Base-by-base conservation (phyloP, 2,329 filamentous ascomycete species). In the Davidsoniella neocaledoniae region DNA sequence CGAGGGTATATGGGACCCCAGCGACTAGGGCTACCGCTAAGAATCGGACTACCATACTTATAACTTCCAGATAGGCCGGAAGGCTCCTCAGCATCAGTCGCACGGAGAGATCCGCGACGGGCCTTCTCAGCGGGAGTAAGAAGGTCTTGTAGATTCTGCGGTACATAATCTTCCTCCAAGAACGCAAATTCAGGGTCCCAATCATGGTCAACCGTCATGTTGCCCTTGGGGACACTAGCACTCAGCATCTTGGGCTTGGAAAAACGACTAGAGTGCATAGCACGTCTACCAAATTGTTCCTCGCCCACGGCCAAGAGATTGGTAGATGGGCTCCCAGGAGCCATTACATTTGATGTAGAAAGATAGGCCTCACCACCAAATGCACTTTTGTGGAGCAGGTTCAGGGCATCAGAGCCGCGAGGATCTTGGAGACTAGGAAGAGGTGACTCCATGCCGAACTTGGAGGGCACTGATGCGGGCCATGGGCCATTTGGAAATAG, bases 381-480 rank as follows among this genome's bases (percentile, higher is more conserved):
- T 6, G 78, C 79, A 3, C 78, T 81, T n/a, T 70, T 75, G 59
- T 81, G 78, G 17, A 82, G 64, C 52, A 73, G 68, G 61, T 80
- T 81, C 23, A 83, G 66, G 5, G 77, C 76, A 57, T 80, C 77
- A 2, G 76, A 79, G 2, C 76, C 76, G 46, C 74, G 69, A 2
- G 68, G 65, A 46, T 80, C 77, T 59, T 70, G 74, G 39, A 86
- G 72, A 0, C 86, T 87, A 1, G 81, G 77, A 2, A 86, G 83
- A 4, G 87, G 87, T 7, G 83, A 87, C 48, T 94, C 88, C 56
- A 95, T 70, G 12, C 85, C 85, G 58, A 96, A 95, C 58, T 90
- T 86, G 47, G 86, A 85, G 8, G 91, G 91, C 9, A 96, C 84
- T 0, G 90, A 96, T 0, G 88, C 86, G 6, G 90, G 88, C 64